A percentile compares a stretch with the other conserved stretches of the same genome.
These are phyloP conservation scores for Termitomyces sp. DNA, from an alignment of 768 basidiomycete genomes.

Conservation along the genomic window DNA sequence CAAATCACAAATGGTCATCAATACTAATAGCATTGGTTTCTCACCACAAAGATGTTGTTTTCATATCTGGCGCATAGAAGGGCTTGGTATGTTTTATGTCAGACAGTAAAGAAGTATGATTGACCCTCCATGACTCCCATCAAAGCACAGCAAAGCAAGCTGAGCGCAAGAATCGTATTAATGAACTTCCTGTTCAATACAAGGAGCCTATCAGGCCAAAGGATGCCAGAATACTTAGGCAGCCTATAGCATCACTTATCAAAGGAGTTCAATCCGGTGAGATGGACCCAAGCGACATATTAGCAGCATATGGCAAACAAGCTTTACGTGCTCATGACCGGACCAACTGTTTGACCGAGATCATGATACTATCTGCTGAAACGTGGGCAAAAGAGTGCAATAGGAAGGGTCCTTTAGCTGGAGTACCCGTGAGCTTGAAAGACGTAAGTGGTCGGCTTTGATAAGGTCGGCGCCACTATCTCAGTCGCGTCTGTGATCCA, in stretches of 20 bases:
- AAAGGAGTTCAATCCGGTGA: conserved; percentile 23
- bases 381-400: conserved; percentile 25
- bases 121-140: neutral
- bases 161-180: conserved; percentile 26
- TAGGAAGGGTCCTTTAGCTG: conserved; percentile 37
- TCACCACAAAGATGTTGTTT: conserved; percentile 18
- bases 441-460: conserved; percentile 24
- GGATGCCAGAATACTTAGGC: conserved; percentile 24
- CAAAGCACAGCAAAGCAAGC: conserved; percentile 28
- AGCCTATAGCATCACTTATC: conserved; percentile 24
- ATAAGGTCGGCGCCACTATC: neutral
- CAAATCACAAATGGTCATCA: no score
- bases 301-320: conserved; percentile 39
- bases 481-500: conserved; percentile 13
- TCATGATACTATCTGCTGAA: conserved; percentile 39
- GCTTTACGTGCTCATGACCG: conserved; percentile 37
- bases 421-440: conserved; percentile 51
- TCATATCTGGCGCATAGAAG: conserved; percentile 30
- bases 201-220: conserved; percentile 20
- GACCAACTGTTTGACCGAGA: conserved; percentile 54
- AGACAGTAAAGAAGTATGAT: neutral
- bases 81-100: conserved; percentile 24
- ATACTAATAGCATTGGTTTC: neutral
- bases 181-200: conserved; percentile 22
- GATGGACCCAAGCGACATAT: conserved; percentile 25